These are phyloP conservation scores for Acephala macrosclerotiorum DNA, from an alignment of 2,329 filamentous ascomycete genomes.

Conservation along the genomic window DNA sequence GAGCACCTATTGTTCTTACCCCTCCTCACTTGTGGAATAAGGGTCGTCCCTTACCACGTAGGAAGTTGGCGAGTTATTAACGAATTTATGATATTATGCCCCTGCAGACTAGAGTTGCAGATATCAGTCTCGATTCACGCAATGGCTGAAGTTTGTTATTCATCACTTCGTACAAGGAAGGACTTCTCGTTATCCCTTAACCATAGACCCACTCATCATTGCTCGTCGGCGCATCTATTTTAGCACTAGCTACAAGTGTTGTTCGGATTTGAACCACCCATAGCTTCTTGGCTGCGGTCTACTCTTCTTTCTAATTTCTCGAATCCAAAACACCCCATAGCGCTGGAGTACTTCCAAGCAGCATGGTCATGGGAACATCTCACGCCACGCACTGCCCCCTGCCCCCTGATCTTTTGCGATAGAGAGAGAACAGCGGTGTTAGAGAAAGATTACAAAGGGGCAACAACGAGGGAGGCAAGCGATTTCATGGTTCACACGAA, in stretches of 20 bases:
- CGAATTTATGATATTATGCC: not conserved
- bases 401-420: slow-evolving; percentile 63
- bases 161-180: not conserved
- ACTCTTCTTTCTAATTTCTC: slow-evolving; percentile 28
- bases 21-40: not conserved
- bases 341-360: slow-evolving; percentile 1
- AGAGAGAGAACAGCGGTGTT: slow-evolving; percentile 55
- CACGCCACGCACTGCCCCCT: slow-evolving; percentile 55
- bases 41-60: not conserved
- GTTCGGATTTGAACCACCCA: slow-evolving; percentile 59
- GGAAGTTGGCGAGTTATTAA: not conserved
- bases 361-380: slow-evolving; percentile 43
- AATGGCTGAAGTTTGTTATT: too few relatives aligned
- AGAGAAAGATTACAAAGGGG: slow-evolving; percentile 61
- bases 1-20: not conserved
- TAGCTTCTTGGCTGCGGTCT: slow-evolving; percentile 57
- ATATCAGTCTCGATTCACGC: too few relatives aligned
- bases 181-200: slow-evolving; percentile 56
- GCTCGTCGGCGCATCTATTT: slow-evolving; percentile 46
- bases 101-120: too few relatives aligned
- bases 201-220: slow-evolving; percentile 57
- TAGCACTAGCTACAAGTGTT: slow-evolving; percentile 62
- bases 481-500: slow-evolving; percentile 65
- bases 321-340: slow-evolving; percentile 11
- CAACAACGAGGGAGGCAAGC: slow-evolving; percentile 50